These are phyloP conservation scores for Pseudoperonospora humuli DNA, from an alignment of 352 stramenopile species.

Conservation along the genomic window DNA sequence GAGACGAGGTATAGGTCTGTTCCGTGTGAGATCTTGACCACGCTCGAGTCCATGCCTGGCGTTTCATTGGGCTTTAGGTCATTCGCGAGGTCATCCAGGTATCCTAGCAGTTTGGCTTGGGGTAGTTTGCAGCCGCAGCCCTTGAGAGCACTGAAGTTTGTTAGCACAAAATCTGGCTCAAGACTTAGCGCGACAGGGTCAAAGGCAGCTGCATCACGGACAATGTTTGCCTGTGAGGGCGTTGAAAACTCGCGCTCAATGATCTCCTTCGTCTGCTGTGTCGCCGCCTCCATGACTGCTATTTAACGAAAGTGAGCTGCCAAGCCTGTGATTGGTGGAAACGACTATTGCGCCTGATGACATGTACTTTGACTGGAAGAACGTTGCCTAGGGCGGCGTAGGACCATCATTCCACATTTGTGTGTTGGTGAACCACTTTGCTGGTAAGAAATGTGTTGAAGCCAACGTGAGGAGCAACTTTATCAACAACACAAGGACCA, in stretches of 20 bases:
- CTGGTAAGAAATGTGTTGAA: no score
- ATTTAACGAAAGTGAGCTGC: neutral
- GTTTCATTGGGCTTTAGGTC: constrained; percentile 90
- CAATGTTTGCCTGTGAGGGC: neutral
- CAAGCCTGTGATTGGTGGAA: neutral
- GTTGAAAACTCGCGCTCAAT: constrained; percentile 47
- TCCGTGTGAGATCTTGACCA: constrained; percentile 83
- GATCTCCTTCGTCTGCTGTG: constrained; percentile 47
- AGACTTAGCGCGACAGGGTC: constrained; percentile 56
- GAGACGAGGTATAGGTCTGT: constrained; percentile 86
- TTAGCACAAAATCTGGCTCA: constrained; percentile 70
- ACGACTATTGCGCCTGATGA: no score
- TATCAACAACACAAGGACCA: no score
- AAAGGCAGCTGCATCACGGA: constrained; percentile 22
- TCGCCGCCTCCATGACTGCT: constrained; percentile 39
- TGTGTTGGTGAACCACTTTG: no score
- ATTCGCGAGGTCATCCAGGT: constrained; percentile 83
- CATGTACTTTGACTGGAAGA: no score
- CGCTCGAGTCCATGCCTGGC: constrained; percentile 85
- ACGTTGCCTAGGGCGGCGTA: no score
- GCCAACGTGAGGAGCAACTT: no score
- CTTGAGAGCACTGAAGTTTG: constrained; percentile 87
- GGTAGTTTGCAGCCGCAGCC: constrained; percentile 95
- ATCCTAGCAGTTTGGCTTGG: constrained; percentile 89
- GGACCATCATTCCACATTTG: no score